Base-by-base conservation (phyloP, 768 basidiomycete species). In the Mycena maculata region DNA sequence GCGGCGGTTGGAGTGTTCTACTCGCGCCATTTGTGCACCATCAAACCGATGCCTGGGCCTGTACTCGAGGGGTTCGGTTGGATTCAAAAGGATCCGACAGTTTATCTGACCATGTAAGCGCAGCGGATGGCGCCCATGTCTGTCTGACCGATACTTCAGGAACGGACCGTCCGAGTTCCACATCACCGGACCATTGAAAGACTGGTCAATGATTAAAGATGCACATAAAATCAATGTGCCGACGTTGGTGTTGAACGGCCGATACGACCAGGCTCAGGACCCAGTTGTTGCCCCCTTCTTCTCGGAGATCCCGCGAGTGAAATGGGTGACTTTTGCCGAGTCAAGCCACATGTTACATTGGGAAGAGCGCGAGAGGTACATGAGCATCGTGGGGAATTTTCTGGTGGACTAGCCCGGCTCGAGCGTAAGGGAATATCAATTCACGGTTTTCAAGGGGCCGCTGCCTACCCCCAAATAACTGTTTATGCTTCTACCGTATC, bases 161-260 rank as follows among this genome's bases (percentile, higher is more conserved):
- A 70, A 66, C 25, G 69, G 69, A n/a, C 65, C 69, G 0, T 55
- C 56, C 2, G 65, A 77, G 38, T 81, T 81, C 55, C 39, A 76
- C 45, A 74, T 80, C 38, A 60, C 71, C 6, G 80, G 77, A 9
- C 75, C 78, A 6, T 73, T 82, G 12, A 80, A 76, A 54, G 70
- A 73, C 4, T 83, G 80, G 82, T 72, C 76, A 27, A 71, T 81
- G 12, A 72, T 82, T 28, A 58, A 75, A 5, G 75, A 80, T 11
- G 63, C 80, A 39, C 71, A 77, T 59, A 77, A 75, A 53, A 79
- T 82, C 56, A 69, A 60, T 12, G 76, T 71, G 3, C 75, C 80
- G 8, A 82, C 80, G 0, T 65, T 82, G n/a, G 65, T 82, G 33
- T 39, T 77, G 50, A 83, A 82, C 25, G 81, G 82, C 16, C 75